Percentiles rank a stretch among this genome's conserved stretches.
Conservation (phyloP, 306 rosid species). For the Datisca glomerata region DNA sequence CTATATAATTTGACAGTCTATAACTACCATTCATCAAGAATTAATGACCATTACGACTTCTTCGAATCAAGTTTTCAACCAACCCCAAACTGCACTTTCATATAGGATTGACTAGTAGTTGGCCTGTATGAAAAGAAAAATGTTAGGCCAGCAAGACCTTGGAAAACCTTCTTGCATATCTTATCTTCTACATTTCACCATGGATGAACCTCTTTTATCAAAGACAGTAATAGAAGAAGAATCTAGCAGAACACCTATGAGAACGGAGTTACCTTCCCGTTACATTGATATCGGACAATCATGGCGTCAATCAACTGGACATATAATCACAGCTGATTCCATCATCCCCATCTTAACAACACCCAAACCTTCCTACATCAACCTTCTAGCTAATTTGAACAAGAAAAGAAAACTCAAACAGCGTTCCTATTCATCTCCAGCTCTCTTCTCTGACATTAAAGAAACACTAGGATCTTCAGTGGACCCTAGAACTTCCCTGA, state of each 20-base stretch:
- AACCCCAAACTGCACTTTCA: too few relatives aligned
- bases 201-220: constrained; percentile 37
- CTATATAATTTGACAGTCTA: too few relatives aligned
- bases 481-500: constrained; percentile 10
- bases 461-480: constrained; percentile 11
- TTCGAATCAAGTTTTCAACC: too few relatives aligned
- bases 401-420: constrained; percentile 17
- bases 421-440: constrained; percentile 53
- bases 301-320: constrained; percentile 13
- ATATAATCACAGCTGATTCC: constrained; percentile 23
- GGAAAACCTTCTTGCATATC: constrained; percentile 1
- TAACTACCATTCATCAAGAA: too few relatives aligned
- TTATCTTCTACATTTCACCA: constrained; percentile 7
- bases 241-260: constrained; percentile 15
- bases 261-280: constrained; percentile 9
- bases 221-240: constrained; percentile 13
- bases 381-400: constrained; percentile 34
- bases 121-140: neutral
- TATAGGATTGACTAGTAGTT: constrained; percentile 13
- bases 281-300: constrained; percentile 22
- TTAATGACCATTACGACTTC: too few relatives aligned
- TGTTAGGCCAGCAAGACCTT: neutral
- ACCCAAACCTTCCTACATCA: constrained; percentile 22
- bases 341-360: constrained; percentile 21
- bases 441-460: constrained; percentile 20